Conservation (phyloP, 164 flowering plant genomes). For the Taxillus chinensis region DNA sequence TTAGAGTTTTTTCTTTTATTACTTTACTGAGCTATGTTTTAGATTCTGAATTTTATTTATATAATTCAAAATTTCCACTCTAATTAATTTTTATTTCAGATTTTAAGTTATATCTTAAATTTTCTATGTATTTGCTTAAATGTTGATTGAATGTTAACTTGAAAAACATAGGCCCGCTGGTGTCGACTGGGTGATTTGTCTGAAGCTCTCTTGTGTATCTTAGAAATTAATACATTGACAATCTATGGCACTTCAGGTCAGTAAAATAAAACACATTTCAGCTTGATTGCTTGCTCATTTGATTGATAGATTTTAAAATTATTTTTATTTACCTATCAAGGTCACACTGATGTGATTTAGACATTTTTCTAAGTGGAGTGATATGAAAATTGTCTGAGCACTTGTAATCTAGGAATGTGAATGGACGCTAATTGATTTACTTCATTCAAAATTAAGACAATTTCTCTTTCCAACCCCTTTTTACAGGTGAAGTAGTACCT, state of each 20-base stretch:
- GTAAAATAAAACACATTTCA: slow-evolving; percentile 4
- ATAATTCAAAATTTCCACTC: no score
- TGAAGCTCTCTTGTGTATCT: slow-evolving; percentile 67
- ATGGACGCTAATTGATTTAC: no score
- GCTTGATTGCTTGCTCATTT: not conserved
- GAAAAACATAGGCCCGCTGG: slow-evolving; percentile 72
- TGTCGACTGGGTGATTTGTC: slow-evolving; percentile 56
- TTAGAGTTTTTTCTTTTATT: not conserved
- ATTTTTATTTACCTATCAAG: not conserved
- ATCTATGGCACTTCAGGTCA: slow-evolving; percentile 64
- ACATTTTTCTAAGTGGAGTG: no score
- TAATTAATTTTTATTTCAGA: no score
- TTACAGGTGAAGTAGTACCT: slow-evolving; percentile 63
- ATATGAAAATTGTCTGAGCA: no score
- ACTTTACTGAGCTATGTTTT: no score
- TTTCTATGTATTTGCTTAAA: not conserved
- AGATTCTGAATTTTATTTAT: no score
- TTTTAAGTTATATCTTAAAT: not conserved
- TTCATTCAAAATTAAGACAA: no score
- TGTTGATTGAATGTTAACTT: no score
- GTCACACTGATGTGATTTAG: not conserved
- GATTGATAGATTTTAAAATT: not conserved
- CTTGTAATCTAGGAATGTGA: no score
- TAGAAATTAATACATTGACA: slow-evolving; percentile 59
- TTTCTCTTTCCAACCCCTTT: not conserved